Evolutionary conservation across 2,329 filamentous ascomycete species (phyloP), one percentile per base, ranked within the genome.

Genomic region (Aschersonia sp.): DNA sequence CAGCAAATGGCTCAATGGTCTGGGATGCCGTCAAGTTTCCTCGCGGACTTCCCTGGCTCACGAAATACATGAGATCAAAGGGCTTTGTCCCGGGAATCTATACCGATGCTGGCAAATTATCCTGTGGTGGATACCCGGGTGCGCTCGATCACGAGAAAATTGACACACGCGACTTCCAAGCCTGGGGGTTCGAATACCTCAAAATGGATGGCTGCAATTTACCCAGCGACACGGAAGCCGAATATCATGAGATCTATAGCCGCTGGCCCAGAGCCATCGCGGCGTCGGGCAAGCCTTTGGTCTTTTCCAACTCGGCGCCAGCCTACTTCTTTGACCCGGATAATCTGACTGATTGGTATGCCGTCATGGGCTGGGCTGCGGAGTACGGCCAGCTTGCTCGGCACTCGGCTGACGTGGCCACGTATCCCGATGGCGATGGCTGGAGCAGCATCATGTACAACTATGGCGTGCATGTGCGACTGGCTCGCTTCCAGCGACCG

Each of bases 361-460:
- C 54, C 5, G 65, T 67, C n/a, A 70, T 72, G 67, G 61, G 61
- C 31, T 71, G 67, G 63, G 58, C 68, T 0, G 62, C 62, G 1
- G 47, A 51, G 2, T 66, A 59, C 41, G 66, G 67, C 1, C 65
- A 71, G 51, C 59, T 72, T 2, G 67, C 69, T 1, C 60, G 68
- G 5, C 69, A 71, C 51, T 70, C 66, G 4, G 56, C 61, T 30
- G 69, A 60, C 48, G 63, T 71, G 45, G 58, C 65, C 30, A 65
- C 64, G 1, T 72, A 69, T 51, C 60, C 60, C 11, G 56, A 64
- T 12, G 64, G 63, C 22, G 65, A 62, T 42, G 64, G 65, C 5
- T 73, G 71, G 70, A 61, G 66, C 32, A 70, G 67, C 49, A 64
- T 74, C 48, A 65, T 69, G 61, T 62, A 61, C 50, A 74, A 74